phyloP scores from a whole-genome alignment of 1,139 yeast genomes.

The Trichomonascaceae sp. region DNA sequence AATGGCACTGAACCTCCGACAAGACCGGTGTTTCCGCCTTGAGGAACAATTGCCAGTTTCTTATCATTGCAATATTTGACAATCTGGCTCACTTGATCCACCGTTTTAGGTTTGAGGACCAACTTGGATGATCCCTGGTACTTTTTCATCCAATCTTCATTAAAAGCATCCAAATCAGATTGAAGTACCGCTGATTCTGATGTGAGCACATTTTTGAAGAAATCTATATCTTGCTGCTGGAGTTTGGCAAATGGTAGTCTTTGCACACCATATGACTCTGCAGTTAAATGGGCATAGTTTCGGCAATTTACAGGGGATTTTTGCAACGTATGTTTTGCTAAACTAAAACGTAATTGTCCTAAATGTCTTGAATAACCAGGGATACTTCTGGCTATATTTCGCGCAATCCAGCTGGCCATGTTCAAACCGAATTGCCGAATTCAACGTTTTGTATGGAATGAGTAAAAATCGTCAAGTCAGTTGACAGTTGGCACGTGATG shows the following conservation, averaged over 20 bases:
- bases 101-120: slow-evolving; percentile 78
- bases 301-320: slow-evolving; percentile 3
- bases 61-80: slow-evolving; percentile 76
- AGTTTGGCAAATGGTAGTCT: slow-evolving; percentile 39
- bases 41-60: slow-evolving; percentile 84
- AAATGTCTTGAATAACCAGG: neutral
- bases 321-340: neutral
- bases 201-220: slow-evolving; percentile 54
- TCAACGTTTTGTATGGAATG: neutral
- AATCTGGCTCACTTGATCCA: slow-evolving; percentile 71
- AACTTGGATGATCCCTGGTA: slow-evolving; percentile 80
- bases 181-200: slow-evolving; percentile 40
- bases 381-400: neutral
- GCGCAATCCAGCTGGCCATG: neutral
- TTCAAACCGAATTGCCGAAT: neutral
- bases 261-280: slow-evolving; percentile 27
- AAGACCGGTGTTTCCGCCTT: slow-evolving; percentile 95
- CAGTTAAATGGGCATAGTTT: slow-evolving; percentile 25
- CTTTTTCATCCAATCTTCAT: slow-evolving; percentile 96
- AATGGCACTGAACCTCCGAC: slow-evolving; percentile 95
- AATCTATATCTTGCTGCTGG: slow-evolving; percentile 50
- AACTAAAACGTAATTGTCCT: neutral
- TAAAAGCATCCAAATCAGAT: slow-evolving; percentile 63
- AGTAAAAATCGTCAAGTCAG: neutral
- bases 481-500: neutral